phyloP scores from a whole-genome alignment of 768 basidiomycete species.

The Phallus indusiatus region DNA sequence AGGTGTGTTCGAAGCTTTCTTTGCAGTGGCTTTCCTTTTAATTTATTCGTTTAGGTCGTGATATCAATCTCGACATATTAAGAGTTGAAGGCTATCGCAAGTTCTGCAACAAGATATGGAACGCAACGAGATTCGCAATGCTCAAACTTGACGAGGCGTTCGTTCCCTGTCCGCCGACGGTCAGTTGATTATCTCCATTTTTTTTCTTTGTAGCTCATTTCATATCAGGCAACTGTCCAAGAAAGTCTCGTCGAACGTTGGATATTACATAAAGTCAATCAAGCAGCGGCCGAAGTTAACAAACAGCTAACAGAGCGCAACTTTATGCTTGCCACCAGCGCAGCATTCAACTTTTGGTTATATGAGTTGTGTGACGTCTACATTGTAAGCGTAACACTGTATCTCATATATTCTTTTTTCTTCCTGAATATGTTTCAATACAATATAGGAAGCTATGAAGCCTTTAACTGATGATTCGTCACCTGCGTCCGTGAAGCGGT shows the following conservation, averaged over 20 bases:
- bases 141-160: slow-evolving; percentile 85
- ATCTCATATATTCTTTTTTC: neutral
- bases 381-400: slow-evolving; percentile 52
- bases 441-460: slow-evolving; percentile 88
- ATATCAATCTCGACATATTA: slow-evolving; percentile 93
- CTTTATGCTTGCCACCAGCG: slow-evolving; percentile 85
- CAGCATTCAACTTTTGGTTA: slow-evolving; percentile 90
- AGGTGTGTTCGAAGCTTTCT: slow-evolving; percentile 36
- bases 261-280: slow-evolving; percentile 91
- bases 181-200: slow-evolving; percentile 20
- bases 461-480: slow-evolving; percentile 84
- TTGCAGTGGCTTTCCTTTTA: neutral
- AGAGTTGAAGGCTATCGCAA: slow-evolving; percentile 98
- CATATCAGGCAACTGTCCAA: slow-evolving; percentile 65
- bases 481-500: slow-evolving; percentile 50
- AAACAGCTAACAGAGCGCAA: slow-evolving; percentile 66
- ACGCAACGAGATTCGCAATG: slow-evolving; percentile 99
- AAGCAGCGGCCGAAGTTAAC: slow-evolving; percentile 71
- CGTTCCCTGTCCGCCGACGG: slow-evolving; percentile 66
- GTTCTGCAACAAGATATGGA: slow-evolving; percentile 99
- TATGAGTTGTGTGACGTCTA: slow-evolving; percentile 99
- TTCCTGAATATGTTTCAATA: neutral
- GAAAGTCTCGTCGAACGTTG: slow-evolving; percentile 91
- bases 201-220: slow-evolving; percentile 8
- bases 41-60: slow-evolving; percentile 51